phyloP scores from a whole-genome alignment of 2,329 filamentous ascomycete species.

The Fusarium dimerum region DNA sequence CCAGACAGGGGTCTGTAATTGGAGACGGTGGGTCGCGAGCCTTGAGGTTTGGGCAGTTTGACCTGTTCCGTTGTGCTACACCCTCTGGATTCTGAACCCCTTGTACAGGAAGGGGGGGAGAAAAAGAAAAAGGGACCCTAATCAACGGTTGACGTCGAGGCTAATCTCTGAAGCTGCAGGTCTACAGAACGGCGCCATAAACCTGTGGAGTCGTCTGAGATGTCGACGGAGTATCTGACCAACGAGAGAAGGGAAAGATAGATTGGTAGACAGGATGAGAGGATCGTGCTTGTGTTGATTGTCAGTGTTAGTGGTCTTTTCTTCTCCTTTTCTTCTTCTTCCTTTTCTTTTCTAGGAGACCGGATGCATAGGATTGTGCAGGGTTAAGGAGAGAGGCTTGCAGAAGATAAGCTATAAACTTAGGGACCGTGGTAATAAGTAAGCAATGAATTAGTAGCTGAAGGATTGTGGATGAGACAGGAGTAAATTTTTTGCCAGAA shows the following conservation, averaged over 20 bases:
- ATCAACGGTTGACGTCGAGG: background rate
- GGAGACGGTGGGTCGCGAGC: conserved; percentile 22
- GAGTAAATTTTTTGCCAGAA: no score
- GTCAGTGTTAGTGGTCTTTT: background rate
- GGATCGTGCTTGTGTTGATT: background rate
- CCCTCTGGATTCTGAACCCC: background rate
- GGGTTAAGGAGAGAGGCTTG: background rate
- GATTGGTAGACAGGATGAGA: background rate
- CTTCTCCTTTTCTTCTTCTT: background rate
- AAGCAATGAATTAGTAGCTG: no score
- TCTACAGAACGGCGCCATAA: background rate
- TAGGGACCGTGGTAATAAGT: background rate
- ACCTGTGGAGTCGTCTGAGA: background rate
- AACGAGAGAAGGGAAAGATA: background rate
- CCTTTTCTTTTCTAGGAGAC: background rate
- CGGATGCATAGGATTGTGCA: no score
- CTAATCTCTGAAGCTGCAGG: background rate
- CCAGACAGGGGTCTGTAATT: conserved; percentile 23
- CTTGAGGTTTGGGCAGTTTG: background rate
- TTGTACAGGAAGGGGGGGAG: background rate
- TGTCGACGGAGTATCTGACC: background rate
- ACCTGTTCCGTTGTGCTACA: background rate
- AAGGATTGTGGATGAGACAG: no score
- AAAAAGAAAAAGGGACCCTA: background rate
- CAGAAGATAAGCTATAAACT: background rate